phyloP scores from a whole-genome alignment of 768 basidiomycete genomes.

The Mycena amicta region DNA sequence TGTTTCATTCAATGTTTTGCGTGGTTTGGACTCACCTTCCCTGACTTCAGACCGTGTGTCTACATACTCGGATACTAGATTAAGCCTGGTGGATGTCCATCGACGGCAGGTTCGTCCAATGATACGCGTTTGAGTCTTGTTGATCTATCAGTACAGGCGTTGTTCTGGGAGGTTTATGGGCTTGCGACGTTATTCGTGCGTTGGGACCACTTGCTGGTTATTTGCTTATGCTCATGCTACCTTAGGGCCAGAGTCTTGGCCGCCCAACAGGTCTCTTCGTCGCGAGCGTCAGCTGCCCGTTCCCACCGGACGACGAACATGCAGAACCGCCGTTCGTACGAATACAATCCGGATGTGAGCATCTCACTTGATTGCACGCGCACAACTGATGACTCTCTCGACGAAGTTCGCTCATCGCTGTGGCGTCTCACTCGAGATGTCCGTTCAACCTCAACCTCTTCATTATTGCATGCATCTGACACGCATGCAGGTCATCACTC shows the following conservation, averaged over 20 bases:
- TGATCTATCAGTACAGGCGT: conserved; percentile 23
- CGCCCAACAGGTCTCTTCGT: conserved; percentile 38
- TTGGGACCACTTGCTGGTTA: too few species aligned
- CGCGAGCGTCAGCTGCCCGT: conserved; percentile 39
- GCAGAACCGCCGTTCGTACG: conserved; percentile 33
- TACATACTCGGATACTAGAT: too few species aligned
- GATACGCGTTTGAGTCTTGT: conserved; percentile 34
- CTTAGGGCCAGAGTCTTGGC: too few species aligned
- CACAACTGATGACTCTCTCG: not conserved
- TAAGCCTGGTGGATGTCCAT: too few species aligned
- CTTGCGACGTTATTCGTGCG: too few species aligned
- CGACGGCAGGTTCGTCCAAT: too few species aligned
- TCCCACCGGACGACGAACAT: conserved; percentile 35
- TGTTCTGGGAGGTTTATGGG: conserved; percentile 54
- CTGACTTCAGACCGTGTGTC: too few species aligned
- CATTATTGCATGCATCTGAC: too few species aligned
- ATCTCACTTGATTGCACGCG: not conserved
- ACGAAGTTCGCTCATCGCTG: conserved; percentile 2
- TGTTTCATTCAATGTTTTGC: too few species aligned
- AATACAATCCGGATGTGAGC: conserved; percentile 34
- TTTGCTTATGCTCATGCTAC: too few species aligned
- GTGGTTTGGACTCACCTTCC: too few species aligned
- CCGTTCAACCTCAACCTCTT: not conserved
- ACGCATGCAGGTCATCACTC: conserved; percentile 33
- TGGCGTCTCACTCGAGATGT: conserved; percentile 26